phyloP scores from a whole-genome alignment of 495 filamentous ascomycete genomes.

The Xylaria castorea region DNA sequence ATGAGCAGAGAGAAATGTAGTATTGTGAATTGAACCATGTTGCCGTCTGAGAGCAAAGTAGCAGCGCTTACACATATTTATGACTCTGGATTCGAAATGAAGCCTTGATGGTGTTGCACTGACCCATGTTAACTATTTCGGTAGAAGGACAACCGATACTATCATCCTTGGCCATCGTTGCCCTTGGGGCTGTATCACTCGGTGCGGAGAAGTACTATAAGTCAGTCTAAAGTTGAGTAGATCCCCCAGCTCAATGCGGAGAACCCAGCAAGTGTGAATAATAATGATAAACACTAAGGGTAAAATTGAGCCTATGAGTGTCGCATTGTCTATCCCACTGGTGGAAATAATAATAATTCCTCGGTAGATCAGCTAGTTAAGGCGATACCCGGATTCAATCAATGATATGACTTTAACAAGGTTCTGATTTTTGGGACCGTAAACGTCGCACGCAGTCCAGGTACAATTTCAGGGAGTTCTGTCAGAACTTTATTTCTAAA shows the following conservation, averaged over 20 bases:
- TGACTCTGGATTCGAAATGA: not conserved
- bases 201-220: conserved; percentile 1
- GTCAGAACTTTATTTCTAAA: conserved; percentile 4
- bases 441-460: not conserved
- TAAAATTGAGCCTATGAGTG: not conserved
- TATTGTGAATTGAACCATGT: not conserved
- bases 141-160: not conserved
- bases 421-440: not conserved
- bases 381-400: not conserved
- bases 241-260: not conserved
- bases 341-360: not conserved
- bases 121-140: not conserved
- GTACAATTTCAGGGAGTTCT: not conserved
- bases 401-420: not conserved
- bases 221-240: not conserved
- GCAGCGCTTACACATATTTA: not conserved
- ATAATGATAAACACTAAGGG: not conserved
- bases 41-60: not conserved
- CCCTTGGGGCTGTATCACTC: not conserved
- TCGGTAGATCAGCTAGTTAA: not conserved
- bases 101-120: not conserved
- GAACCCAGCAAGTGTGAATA: not conserved
- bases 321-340: not conserved
- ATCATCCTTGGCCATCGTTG: not conserved
- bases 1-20: not conserved